Evolutionary conservation across 2,329 filamentous ascomycete species (phyloP).

Genomic region (Penicillium sp.): DNA sequence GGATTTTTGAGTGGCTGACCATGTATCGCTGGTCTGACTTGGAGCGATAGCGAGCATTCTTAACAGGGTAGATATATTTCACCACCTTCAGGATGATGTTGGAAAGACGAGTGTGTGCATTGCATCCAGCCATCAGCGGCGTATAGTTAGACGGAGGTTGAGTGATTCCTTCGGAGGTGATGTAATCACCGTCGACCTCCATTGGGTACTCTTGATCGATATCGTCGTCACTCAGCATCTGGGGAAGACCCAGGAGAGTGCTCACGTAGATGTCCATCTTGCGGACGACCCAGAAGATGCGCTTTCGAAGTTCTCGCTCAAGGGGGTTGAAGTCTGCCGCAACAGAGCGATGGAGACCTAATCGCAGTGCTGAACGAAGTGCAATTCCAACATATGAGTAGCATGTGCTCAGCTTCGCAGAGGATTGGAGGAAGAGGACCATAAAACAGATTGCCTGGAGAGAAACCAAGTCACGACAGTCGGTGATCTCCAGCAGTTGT

Average conservation of each 20-base stretch:
- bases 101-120: conserved; percentile 58
- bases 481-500: conserved; percentile 58
- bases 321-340: conserved; percentile 67
- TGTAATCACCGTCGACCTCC: conserved; percentile 48
- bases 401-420: conserved; percentile 73
- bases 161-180: conserved; percentile 45
- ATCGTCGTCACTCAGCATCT: conserved; percentile 50
- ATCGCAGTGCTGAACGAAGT: conserved; percentile 68
- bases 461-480: conserved; percentile 69
- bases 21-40: conserved; percentile 56
- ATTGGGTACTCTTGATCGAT: conserved; percentile 50
- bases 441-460: conserved; percentile 75
- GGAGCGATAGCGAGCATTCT: conserved; percentile 45
- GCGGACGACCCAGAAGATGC: conserved; percentile 54
- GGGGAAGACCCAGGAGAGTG: conserved; percentile 48
- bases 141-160: conserved; percentile 56
- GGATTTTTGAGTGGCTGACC: conserved; percentile 62
- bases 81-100: conserved; percentile 60
- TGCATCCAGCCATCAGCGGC: conserved; percentile 58
- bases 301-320: conserved; percentile 69
- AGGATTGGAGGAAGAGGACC: conserved; percentile 76
- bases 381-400: conserved; percentile 79
- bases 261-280: conserved; percentile 53
- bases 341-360: conserved; percentile 73
- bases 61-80: conserved; percentile 62